Percentiles rank a stretch among this genome's conserved stretches.
Conservation (phyloP, 176 grass and related monocot genomes). For the Lolium rigidum region DNA sequence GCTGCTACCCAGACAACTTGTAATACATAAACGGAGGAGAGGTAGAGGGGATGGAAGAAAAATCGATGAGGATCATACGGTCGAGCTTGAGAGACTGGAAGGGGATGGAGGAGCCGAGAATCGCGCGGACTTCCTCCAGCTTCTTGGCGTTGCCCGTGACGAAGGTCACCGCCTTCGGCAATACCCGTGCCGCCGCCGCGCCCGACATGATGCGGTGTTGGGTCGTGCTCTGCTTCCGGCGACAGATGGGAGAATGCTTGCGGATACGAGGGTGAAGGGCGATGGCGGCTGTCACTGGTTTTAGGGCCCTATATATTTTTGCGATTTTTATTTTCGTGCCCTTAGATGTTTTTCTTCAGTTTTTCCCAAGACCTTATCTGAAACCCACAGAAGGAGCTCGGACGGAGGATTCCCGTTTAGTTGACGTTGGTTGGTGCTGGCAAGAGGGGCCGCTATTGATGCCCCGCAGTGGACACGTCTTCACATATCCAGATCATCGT, state of each 20-base stretch:
- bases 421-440: too few relatives aligned
- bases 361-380: too few relatives aligned
- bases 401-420: too few relatives aligned
- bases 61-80: slow-evolving; percentile 37
- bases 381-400: too few relatives aligned
- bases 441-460: too few relatives aligned
- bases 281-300: background rate
- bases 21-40: background rate
- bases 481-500: too few relatives aligned
- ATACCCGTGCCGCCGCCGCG: slow-evolving; percentile 52
- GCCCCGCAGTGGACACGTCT: too few relatives aligned
- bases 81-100: slow-evolving; percentile 95
- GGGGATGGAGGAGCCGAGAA: slow-evolving; percentile 84
- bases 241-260: slow-evolving; percentile 8
- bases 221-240: background rate
- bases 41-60: background rate
- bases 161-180: slow-evolving; percentile 89
- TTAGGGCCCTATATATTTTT: background rate
- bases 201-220: slow-evolving; percentile 44
- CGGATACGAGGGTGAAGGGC: background rate
- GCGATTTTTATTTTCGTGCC: background rate
- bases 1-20: background rate
- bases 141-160: slow-evolving; percentile 98
- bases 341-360: too few relatives aligned
- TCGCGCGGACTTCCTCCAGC: slow-evolving; percentile 91